These are phyloP conservation scores for Mikania micrantha DNA, from an alignment of 129 eudicot genomes.

Conservation along the genomic window DNA sequence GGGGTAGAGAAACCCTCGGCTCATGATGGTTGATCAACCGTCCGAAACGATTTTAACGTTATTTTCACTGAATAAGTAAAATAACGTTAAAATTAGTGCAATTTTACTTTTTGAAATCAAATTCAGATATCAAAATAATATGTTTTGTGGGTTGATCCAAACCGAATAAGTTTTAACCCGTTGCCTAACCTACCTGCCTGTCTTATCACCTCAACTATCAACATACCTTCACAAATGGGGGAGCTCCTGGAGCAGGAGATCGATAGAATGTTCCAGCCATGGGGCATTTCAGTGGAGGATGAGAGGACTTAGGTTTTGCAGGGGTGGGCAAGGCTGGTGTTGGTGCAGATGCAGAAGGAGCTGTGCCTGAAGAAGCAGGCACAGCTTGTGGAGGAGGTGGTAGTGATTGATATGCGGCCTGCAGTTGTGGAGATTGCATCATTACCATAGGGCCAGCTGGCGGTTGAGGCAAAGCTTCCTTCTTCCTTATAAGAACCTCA, in stretches of 20 bases:
- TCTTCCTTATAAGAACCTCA: constrained; percentile 75
- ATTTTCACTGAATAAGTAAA: too few species aligned
- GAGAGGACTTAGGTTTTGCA: constrained; percentile 60
- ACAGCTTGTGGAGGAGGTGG: constrained; percentile 8
- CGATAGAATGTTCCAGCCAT: constrained; percentile 96
- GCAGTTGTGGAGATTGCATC: constrained; percentile 51
- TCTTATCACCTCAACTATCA: neutral
- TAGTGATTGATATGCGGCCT: constrained; percentile 35
- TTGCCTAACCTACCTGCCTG: neutral
- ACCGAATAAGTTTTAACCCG: neutral
- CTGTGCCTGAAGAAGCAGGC: constrained; percentile 39
- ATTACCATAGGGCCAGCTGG: constrained; percentile 39
- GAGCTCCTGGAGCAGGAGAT: constrained; percentile 79
- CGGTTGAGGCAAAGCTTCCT: constrained; percentile 65
- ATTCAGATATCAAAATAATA: neutral
- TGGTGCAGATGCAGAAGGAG: constrained; percentile 40
- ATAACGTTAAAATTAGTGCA: too few species aligned
- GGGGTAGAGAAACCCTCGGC: too few species aligned
- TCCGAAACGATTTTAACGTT: too few species aligned
- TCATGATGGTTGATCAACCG: too few species aligned
- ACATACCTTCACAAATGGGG: constrained; percentile 69
- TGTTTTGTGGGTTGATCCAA: neutral
- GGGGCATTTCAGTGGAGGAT: constrained; percentile 76
- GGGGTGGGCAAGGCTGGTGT: constrained; percentile 41
- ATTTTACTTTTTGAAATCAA: neutral